phyloP scores from a whole-genome alignment of 2,329 filamentous ascomycete genomes.

The Exophiala spinifera region DNA sequence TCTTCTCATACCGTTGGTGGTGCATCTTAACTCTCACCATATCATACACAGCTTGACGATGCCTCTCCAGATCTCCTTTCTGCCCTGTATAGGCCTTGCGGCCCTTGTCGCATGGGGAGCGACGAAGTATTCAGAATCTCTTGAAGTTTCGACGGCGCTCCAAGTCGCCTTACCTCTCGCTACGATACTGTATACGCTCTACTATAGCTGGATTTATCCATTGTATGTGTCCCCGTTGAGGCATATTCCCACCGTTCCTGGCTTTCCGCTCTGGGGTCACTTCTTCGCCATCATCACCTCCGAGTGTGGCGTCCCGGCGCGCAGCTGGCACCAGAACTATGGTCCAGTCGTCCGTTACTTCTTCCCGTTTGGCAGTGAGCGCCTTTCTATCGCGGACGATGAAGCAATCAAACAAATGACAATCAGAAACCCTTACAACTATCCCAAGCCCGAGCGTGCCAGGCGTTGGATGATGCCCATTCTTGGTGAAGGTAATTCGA shows the following conservation, averaged over 20 bases:
- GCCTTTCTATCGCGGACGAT: constrained; percentile 45
- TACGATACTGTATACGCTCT: constrained; percentile 21
- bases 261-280: constrained; percentile 43
- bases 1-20: not conserved
- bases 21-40: not conserved
- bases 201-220: constrained; percentile 49
- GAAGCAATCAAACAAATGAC: constrained; percentile 47
- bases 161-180: not conserved
- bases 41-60: not conserved
- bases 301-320: constrained; percentile 41
- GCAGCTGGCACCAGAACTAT: constrained; percentile 41
- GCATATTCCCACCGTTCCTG: constrained; percentile 51
- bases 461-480: constrained; percentile 45
- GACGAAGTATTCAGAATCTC: not conserved
- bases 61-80: constrained; percentile 4
- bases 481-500: constrained; percentile 35
- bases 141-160: constrained; percentile 1
- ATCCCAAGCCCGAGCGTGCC: constrained; percentile 38
- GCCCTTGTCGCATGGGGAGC: not conserved
- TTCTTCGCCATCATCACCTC: constrained; percentile 42
- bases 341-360: constrained; percentile 43
- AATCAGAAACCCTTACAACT: constrained; percentile 43
- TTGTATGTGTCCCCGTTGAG: constrained; percentile 56
- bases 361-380: constrained; percentile 46
- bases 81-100: constrained; percentile 2